Evolutionary conservation across 2,329 filamentous ascomycete genomes (phyloP).

Genomic region (Nannizziopsis arthrosporioides): DNA sequence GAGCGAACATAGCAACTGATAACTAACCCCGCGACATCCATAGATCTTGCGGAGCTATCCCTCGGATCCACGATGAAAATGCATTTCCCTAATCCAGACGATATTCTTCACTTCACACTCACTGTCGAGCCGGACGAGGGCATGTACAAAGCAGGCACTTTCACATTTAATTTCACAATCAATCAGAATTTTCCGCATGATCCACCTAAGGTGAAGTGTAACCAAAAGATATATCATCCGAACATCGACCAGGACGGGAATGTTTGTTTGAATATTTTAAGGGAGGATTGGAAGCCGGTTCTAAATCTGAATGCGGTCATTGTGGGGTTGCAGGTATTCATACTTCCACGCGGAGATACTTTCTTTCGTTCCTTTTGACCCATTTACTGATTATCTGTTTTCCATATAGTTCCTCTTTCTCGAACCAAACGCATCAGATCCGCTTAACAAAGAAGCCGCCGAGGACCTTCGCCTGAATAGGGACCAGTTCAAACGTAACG

Average conservation of each 20-base stretch:
- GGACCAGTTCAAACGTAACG: slow-evolving; percentile 85
- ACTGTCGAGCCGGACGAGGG: slow-evolving; percentile 44
- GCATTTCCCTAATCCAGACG: slow-evolving; percentile 47
- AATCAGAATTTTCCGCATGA: slow-evolving; percentile 94
- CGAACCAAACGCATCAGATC: slow-evolving; percentile 91
- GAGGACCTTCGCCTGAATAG: slow-evolving; percentile 78
- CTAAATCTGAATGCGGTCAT: slow-evolving; percentile 94
- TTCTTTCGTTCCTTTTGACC: background rate
- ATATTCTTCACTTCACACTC: slow-evolving; percentile 44
- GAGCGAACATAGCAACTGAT: background rate
- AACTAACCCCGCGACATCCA: background rate
- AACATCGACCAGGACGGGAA: slow-evolving; percentile 98
- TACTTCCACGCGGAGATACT: no score
- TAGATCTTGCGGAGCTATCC: slow-evolving; percentile 39
- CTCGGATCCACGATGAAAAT: slow-evolving; percentile 47
- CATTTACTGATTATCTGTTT: background rate
- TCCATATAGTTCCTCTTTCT: slow-evolving; percentile 74
- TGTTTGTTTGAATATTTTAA: slow-evolving; percentile 90
- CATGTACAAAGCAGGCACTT: slow-evolving; percentile 77
- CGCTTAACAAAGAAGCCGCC: slow-evolving; percentile 95
- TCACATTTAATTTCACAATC: slow-evolving; percentile 84
- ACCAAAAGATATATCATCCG: slow-evolving; percentile 97
- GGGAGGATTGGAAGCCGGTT: slow-evolving; percentile 98
- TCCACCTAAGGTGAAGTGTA: slow-evolving; percentile 92
- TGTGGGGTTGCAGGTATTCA: slow-evolving; percentile 67